phyloP scores from a whole-genome alignment of 805 yeast species.

The Tetrapisispora arboricola region DNA sequence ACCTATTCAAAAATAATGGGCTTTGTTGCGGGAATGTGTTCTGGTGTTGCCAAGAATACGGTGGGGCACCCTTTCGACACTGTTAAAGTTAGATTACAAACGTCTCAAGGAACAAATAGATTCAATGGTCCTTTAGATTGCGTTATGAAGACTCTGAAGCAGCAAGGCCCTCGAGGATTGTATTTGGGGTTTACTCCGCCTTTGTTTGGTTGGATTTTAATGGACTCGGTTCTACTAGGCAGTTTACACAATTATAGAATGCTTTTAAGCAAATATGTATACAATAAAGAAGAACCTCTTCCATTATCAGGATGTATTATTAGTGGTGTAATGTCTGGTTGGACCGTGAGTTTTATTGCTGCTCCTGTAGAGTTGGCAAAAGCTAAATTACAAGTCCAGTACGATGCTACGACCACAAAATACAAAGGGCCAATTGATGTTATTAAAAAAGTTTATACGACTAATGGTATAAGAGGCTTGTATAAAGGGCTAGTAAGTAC shows the following conservation, averaged over 20 bases:
- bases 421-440: conserved; percentile 80
- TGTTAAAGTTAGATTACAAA: conserved; percentile 84
- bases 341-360: conserved; percentile 91
- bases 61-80: conserved; percentile 96
- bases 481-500: conserved; percentile 81
- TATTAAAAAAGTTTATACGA: conserved; percentile 42
- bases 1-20: conserved; percentile 39
- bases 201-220: conserved; percentile 82
- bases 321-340: conserved; percentile 73
- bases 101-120: conserved; percentile 77
- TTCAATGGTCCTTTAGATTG: conserved; percentile 43
- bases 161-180: conserved; percentile 68
- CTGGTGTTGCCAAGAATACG: conserved; percentile 77
- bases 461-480: conserved; percentile 59
- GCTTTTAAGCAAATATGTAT: conserved; percentile 53
- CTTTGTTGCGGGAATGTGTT: conserved; percentile 79
- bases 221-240: conserved; percentile 90
- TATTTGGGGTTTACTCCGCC: conserved; percentile 93
- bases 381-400: conserved; percentile 83
- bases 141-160: conserved; percentile 29
- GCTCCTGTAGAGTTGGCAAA: conserved; percentile 88
- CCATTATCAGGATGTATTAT: conserved; percentile 67
- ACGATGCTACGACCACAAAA: conserved; percentile 57
- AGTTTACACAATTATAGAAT: conserved; percentile 70
- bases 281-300: conserved; percentile 46